These are phyloP conservation scores for Kodamaea fungicola DNA, from an alignment of 1,139 yeast species.

Conservation along the genomic window DNA sequence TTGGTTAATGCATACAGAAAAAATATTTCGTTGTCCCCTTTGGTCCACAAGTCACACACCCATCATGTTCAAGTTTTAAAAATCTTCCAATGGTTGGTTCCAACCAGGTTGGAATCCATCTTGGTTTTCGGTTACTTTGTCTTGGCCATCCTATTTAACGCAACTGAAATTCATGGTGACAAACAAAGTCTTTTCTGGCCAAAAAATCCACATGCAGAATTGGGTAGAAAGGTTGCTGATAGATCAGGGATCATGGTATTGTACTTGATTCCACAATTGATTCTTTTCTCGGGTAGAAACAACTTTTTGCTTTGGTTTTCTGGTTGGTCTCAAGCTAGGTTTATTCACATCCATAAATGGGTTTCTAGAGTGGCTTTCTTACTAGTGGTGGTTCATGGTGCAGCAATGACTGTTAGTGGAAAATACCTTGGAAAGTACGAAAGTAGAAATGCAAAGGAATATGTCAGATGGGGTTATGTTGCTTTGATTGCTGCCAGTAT, in stretches of 20 bases:
- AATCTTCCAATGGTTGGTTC: slow-evolving; percentile 42
- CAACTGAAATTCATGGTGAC: slow-evolving; percentile 39
- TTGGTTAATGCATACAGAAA: slow-evolving; percentile 37
- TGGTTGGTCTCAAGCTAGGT: slow-evolving; percentile 63
- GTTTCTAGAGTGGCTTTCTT: slow-evolving; percentile 45
- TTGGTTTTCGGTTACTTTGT: slow-evolving; percentile 38
- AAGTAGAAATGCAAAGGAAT: slow-evolving; percentile 33
- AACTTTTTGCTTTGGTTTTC: slow-evolving; percentile 61
- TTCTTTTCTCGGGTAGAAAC: slow-evolving; percentile 64
- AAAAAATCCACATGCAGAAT: slow-evolving; percentile 25
- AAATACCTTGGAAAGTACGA: slow-evolving; percentile 30
- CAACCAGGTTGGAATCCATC: slow-evolving; percentile 57
- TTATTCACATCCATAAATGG: slow-evolving; percentile 66
- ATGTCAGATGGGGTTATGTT: slow-evolving; percentile 55
- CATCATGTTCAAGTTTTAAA: slow-evolving; percentile 27
- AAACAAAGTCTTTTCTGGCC: slow-evolving; percentile 34
- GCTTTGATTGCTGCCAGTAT: slow-evolving; percentile 38
- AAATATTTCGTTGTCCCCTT: slow-evolving; percentile 47
- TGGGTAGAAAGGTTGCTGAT: slow-evolving; percentile 57
- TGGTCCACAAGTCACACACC: slow-evolving; percentile 40
- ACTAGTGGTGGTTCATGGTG: slow-evolving; percentile 45
- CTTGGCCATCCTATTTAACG: slow-evolving; percentile 39
- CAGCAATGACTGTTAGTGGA: slow-evolving; percentile 43
- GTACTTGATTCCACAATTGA: slow-evolving; percentile 47
- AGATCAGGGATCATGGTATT: slow-evolving; percentile 54